Percentiles rank a stretch among this genome's conserved stretches.
Evolutionary conservation across 2,329 filamentous ascomycete species (phyloP).

Genomic region (Fusarium xylarioides): DNA sequence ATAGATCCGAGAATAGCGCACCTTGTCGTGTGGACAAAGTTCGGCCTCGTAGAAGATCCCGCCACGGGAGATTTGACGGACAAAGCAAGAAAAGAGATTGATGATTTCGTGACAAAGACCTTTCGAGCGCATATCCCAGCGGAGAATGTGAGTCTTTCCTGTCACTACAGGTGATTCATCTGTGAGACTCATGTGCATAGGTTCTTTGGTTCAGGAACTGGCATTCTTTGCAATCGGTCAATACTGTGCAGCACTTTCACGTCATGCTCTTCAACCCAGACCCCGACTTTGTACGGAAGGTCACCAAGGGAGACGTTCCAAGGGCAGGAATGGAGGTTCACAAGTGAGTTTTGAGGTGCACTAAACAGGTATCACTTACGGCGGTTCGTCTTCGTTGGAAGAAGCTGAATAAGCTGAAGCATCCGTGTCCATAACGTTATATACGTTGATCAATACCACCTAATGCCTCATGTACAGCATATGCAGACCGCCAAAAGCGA

Average conservation of each 20-base stretch:
- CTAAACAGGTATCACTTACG: background rate
- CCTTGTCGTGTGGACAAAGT: slow-evolving; percentile 93
- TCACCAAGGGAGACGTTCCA: slow-evolving; percentile 80
- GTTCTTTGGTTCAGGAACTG: slow-evolving; percentile 75
- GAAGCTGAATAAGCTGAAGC: background rate
- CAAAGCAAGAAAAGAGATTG: slow-evolving; percentile 69
- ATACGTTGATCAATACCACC: background rate
- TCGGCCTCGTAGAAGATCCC: slow-evolving; percentile 75
- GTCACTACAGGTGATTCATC: background rate
- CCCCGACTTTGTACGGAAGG: slow-evolving; percentile 69
- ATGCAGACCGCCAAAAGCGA: background rate
- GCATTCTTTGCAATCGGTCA: slow-evolving; percentile 83
- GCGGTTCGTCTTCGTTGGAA: background rate
- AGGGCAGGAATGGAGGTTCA: slow-evolving; percentile 58
- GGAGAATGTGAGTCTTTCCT: slow-evolving; percentile 59
- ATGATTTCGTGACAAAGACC: slow-evolving; percentile 72
- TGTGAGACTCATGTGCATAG: slow-evolving; percentile 34
- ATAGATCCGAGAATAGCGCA: slow-evolving; percentile 82
- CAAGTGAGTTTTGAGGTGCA: background rate
- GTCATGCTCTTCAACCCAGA: slow-evolving; percentile 88
- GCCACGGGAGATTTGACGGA: slow-evolving; percentile 73
- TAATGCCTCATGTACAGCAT: slow-evolving; percentile 7
- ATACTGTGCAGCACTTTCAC: slow-evolving; percentile 92
- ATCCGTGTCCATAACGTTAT: background rate
- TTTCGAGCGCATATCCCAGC: slow-evolving; percentile 66